Evolutionary conservation across 495 filamentous ascomycete genomes (phyloP).

Genomic region (Penicillium verhagenii): DNA sequence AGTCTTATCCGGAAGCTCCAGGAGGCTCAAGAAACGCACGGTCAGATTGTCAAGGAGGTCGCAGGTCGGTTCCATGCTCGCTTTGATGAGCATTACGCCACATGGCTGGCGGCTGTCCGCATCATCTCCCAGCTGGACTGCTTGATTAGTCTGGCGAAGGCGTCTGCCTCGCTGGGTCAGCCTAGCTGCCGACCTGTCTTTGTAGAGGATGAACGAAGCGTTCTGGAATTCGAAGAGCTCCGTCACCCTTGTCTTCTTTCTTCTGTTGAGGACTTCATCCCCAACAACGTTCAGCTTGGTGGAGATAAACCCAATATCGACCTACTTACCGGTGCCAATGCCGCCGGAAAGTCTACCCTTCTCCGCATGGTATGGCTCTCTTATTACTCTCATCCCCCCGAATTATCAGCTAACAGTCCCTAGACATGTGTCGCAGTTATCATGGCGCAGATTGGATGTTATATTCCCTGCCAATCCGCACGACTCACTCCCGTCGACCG

Average conservation of each 20-base stretch:
- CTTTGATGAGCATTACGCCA: conserved; percentile 82
- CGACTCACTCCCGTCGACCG: conserved; percentile 90
- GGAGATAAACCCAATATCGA: conserved; percentile 80
- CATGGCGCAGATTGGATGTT: conserved; percentile 97
- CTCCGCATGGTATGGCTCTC: conserved; percentile 76
- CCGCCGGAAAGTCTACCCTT: conserved; percentile 97
- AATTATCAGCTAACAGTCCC: conserved; percentile 4
- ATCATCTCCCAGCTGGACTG: conserved; percentile 93
- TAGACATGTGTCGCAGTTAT: conserved; percentile 93
- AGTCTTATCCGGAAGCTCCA: conserved; percentile 79
- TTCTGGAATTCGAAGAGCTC: conserved; percentile 87
- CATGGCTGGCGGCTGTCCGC: conserved; percentile 85
- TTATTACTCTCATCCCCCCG: background rate
- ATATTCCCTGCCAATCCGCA: conserved; percentile 81
- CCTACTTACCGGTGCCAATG: conserved; percentile 93
- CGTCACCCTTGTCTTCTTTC: conserved; percentile 92
- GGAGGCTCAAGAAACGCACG: conserved; percentile 92
- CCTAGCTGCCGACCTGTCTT: conserved; percentile 88
- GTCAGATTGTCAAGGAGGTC: conserved; percentile 87
- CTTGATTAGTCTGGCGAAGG: conserved; percentile 85
- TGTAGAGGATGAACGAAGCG: conserved; percentile 76
- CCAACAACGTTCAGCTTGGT: conserved; percentile 88
- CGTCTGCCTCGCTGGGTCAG: conserved; percentile 76
- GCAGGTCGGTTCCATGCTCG: conserved; percentile 77
- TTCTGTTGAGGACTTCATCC: conserved; percentile 91